A percentile compares a stretch with the other conserved stretches of the same genome.
Evolutionary conservation across 257 asterid species (phyloP).

Genomic region (Coffea eugenioides): DNA sequence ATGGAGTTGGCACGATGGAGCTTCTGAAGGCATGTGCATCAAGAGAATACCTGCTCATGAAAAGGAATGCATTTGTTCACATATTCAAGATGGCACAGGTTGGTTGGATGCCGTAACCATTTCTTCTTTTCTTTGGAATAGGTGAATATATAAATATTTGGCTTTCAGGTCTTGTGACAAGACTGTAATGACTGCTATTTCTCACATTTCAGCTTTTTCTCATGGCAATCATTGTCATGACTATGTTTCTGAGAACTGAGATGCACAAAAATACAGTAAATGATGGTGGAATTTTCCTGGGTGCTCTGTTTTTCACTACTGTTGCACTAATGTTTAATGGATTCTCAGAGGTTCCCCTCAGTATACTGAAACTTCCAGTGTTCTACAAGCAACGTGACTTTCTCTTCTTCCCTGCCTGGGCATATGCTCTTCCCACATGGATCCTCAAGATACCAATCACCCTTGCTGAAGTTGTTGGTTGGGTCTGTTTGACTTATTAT

Average conservation of each 20-base stretch:
- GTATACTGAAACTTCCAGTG: constrained; percentile 77
- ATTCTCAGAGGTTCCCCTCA: constrained; percentile 73
- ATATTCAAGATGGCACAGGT: constrained; percentile 16
- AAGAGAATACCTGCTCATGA: constrained; percentile 25
- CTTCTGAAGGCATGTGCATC: constrained; percentile 25
- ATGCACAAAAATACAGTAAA: constrained; percentile 55
- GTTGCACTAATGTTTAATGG: constrained; percentile 79
- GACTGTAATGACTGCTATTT: background rate
- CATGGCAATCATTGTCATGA: constrained; percentile 59
- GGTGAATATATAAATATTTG: too few species aligned
- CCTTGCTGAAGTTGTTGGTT: constrained; percentile 55
- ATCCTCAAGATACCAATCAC: constrained; percentile 70
- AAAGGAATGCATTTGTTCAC: constrained; percentile 22
- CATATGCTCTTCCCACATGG: constrained; percentile 83
- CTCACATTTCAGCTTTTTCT: constrained; percentile 50
- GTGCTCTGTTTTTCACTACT: constrained; percentile 76
- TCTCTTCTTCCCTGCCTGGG: constrained; percentile 84
- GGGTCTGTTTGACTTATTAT: constrained; percentile 85
- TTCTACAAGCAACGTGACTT: constrained; percentile 88
- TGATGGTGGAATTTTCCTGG: constrained; percentile 78
- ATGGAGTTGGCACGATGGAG: constrained; percentile 19
- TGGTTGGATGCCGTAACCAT: background rate
- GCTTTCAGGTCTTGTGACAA: background rate
- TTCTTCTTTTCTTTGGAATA: too few species aligned
- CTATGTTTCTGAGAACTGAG: constrained; percentile 83